Evolutionary conservation across 1,284 basidiomycete species (phyloP).

Genomic region (Kwoniella shivajii): DNA sequence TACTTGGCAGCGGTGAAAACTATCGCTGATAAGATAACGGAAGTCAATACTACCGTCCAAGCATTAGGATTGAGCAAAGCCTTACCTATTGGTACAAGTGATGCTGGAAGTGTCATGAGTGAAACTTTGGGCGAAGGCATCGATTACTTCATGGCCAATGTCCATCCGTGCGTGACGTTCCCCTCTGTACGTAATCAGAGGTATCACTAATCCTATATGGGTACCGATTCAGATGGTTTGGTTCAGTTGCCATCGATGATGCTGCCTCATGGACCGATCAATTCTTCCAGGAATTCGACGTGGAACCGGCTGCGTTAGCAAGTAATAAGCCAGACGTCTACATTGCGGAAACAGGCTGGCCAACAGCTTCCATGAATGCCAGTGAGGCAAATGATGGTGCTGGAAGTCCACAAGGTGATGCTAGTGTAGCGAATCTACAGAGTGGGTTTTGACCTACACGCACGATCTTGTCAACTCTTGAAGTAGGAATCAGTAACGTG

Average conservation of each 20-base stretch:
- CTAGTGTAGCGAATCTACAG: slow-evolving; percentile 70
- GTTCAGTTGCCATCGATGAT: slow-evolving; percentile 66
- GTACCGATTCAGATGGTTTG: slow-evolving; percentile 52
- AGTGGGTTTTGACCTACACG: slow-evolving; percentile 41
- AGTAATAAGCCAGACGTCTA: slow-evolving; percentile 73
- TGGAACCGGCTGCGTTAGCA: slow-evolving; percentile 53
- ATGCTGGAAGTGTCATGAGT: slow-evolving; percentile 87
- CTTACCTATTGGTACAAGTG: slow-evolving; percentile 80
- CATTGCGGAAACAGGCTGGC: slow-evolving; percentile 95
- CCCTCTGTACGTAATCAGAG: background rate
- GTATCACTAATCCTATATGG: background rate
- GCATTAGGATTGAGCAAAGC: slow-evolving; percentile 56
- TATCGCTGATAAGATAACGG: slow-evolving; percentile 68
- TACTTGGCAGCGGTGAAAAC: slow-evolving; percentile 51
- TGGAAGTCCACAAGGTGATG: slow-evolving; percentile 51
- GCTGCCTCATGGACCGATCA: slow-evolving; percentile 69
- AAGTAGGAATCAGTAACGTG: background rate
- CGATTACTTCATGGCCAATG: slow-evolving; percentile 68
- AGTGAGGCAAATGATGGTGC: slow-evolving; percentile 63
- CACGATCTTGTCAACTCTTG: background rate
- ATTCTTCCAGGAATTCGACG: slow-evolving; percentile 65
- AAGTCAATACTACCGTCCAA: slow-evolving; percentile 61
- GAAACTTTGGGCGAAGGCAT: slow-evolving; percentile 65
- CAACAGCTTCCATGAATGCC: slow-evolving; percentile 56
- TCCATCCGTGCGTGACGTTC: slow-evolving; percentile 65